Percentiles rank a stretch among this genome's conserved stretches.
Evolutionary conservation across 192 early-diverging fungal genomes (phyloP).

Genomic region (Coemansia sp.): DNA sequence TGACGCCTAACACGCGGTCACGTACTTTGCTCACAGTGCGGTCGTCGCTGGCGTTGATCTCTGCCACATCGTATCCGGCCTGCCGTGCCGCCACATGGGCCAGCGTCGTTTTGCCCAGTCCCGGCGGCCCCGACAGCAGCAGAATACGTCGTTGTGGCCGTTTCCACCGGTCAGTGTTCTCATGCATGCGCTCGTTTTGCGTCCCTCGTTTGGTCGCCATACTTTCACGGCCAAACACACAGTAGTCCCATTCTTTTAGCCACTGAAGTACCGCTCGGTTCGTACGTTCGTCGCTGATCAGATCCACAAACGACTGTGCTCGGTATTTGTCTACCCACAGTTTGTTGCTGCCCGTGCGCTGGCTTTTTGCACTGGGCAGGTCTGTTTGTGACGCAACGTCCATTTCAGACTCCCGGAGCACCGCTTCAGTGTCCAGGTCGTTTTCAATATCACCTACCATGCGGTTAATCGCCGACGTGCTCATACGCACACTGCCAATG

Average conservation of each 20-base stretch:
- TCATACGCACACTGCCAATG: constrained; percentile 14
- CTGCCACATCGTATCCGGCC: constrained; percentile 86
- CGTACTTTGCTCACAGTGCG: constrained; percentile 75
- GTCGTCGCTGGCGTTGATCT: constrained; percentile 98
- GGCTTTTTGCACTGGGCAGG: not conserved
- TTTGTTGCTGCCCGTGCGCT: not conserved
- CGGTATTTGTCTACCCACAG: constrained; percentile 94
- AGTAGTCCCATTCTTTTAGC: constrained; percentile 97
- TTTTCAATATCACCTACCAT: constrained; percentile 39
- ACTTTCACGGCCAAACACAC: constrained; percentile 73
- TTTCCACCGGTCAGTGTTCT: constrained; percentile 33
- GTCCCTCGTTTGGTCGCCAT: constrained; percentile 8
- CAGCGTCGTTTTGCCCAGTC: constrained; percentile 95
- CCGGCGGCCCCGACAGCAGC: constrained; percentile 87
- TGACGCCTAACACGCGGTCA: constrained; percentile 71
- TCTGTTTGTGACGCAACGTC: not conserved
- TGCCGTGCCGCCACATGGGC: constrained; percentile 90
- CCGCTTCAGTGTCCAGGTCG: constrained; percentile 20
- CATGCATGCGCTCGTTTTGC: constrained; percentile 1
- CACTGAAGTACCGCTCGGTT: constrained; percentile 88
- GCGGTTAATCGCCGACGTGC: constrained; percentile 28
- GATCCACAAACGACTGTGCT: constrained; percentile 76
- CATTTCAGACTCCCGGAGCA: constrained; percentile 13
- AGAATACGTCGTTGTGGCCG: constrained; percentile 57
- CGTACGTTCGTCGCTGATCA: constrained; percentile 88